Percentiles rank a stretch among this genome's conserved stretches.
Evolutionary conservation across 2,329 filamentous ascomycete species (phyloP).

Genomic region (Macrophomina phaseolina): DNA sequence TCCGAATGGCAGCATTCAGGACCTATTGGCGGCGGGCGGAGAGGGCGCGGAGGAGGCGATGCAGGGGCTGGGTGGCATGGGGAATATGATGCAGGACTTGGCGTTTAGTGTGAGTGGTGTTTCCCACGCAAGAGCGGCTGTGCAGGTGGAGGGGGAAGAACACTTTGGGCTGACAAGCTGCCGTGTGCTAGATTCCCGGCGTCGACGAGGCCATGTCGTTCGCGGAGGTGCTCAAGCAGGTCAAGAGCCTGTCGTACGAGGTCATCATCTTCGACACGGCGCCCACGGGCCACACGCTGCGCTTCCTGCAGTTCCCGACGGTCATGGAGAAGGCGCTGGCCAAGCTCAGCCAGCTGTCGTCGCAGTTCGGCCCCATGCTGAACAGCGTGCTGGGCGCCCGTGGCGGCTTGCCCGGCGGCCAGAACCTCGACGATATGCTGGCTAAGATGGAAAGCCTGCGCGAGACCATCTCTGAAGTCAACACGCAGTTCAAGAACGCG

Average conservation of each 20-base stretch:
- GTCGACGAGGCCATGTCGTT: conserved; percentile 99
- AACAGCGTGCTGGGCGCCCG: conserved; percentile 86
- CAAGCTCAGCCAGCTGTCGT: conserved; percentile 91
- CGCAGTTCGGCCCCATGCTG: conserved; percentile 93
- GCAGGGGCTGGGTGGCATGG: conserved; percentile 72
- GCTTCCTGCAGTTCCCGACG: conserved; percentile 97
- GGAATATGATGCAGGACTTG: conserved; percentile 98
- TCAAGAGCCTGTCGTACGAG: conserved; percentile 98
- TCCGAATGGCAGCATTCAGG: conserved; percentile 96
- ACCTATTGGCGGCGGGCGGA: conserved; percentile 80
- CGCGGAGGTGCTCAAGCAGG: conserved; percentile 97
- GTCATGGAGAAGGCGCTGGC: conserved; percentile 98
- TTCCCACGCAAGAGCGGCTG: too few species aligned
- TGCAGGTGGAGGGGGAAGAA: too few species aligned
- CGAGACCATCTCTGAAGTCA: conserved; percentile 93
- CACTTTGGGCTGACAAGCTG: not conserved
- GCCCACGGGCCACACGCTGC: conserved; percentile 95
- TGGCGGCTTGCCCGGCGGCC: conserved; percentile 84
- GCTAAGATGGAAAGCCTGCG: conserved; percentile 93
- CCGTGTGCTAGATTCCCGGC: conserved; percentile 76
- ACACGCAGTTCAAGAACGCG: conserved; percentile 97
- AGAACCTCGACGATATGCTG: conserved; percentile 89
- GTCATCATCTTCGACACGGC: conserved; percentile 99
- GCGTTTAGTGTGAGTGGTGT: conserved; percentile 78
- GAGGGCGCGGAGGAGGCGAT: conserved; percentile 73